Percentiles rank a stretch among this genome's conserved stretches.
Evolutionary conservation across 306 rosid species (phyloP).

Genomic region (Luffa acutangula): DNA sequence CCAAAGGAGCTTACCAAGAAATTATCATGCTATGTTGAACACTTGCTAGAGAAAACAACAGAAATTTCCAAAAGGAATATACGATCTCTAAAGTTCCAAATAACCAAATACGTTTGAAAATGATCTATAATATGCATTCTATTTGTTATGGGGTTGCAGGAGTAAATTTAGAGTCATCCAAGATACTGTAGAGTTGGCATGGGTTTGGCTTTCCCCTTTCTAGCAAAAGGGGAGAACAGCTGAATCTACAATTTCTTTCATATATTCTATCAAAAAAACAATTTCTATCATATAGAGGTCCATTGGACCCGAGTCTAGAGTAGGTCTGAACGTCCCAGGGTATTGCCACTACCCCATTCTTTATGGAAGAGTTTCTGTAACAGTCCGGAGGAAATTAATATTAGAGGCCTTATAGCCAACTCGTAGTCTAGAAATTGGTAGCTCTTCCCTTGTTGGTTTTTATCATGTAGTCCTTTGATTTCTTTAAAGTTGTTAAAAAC

Average conservation of each 20-base stretch:
- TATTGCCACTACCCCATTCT: background rate
- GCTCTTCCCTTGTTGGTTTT: background rate
- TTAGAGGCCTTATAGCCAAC: background rate
- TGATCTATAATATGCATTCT: background rate
- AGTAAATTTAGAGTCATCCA: background rate
- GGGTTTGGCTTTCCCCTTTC: background rate
- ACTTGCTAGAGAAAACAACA: background rate
- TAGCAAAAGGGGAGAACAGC: background rate
- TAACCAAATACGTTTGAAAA: background rate
- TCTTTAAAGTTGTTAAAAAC: background rate
- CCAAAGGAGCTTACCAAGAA: too few relatives aligned
- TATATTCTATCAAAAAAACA: too few relatives aligned
- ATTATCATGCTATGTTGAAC: too few relatives aligned
- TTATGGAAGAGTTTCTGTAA: background rate
- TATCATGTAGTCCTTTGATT: background rate
- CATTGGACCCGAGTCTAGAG: background rate
- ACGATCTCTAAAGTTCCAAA: background rate
- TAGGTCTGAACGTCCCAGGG: background rate
- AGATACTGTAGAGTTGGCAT: background rate
- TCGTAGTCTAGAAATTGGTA: background rate
- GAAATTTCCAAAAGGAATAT: background rate
- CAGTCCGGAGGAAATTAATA: background rate
- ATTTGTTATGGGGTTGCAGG: background rate
- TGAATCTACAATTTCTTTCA: background rate
- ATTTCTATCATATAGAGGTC: background rate